Percentiles rank a stretch among this genome's conserved stretches.
Evolutionary conservation across 176 grass and related monocot species (phyloP).

Genomic region (Oryza australiensis): DNA sequence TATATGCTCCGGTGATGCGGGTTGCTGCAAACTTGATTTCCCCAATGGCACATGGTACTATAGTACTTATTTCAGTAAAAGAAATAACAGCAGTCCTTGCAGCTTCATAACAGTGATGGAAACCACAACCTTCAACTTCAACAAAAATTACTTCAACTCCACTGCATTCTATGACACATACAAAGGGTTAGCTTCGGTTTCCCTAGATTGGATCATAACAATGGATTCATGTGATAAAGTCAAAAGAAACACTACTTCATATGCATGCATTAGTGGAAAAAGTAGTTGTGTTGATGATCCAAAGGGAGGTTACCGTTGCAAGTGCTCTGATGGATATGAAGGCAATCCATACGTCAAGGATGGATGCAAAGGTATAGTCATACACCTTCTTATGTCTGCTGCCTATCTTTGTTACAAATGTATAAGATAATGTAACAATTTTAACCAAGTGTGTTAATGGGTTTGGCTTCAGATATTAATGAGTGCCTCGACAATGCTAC

Average conservation of each 20-base stretch:
- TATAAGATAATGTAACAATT: not conserved
- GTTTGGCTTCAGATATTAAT: conserved; percentile 22
- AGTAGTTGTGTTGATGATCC: not conserved
- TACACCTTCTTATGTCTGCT: not conserved
- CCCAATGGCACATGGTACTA: not conserved
- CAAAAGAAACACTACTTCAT: not conserved
- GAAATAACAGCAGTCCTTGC: conserved; percentile 8
- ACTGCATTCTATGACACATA: not conserved
- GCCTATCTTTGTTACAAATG: no score
- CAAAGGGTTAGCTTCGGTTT: not conserved
- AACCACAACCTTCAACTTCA: conserved; percentile 10
- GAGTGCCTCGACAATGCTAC: conserved; percentile 8
- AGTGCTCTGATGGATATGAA: not conserved
- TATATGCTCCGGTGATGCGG: conserved; percentile 4
- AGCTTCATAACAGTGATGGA: conserved; percentile 19
- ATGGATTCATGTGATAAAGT: conserved; percentile 10
- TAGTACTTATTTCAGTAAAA: not conserved
- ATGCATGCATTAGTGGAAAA: conserved; percentile 7
- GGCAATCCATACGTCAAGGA: conserved; percentile 28
- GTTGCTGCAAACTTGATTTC: conserved; percentile 19
- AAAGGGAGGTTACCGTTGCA: conserved; percentile 21
- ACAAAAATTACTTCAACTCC: conserved; percentile 7
- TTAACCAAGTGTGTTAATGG: not conserved
- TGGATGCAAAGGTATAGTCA: conserved; percentile 31
- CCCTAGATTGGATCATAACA: conserved; percentile 31